Base-by-base conservation (phyloP, 2,329 filamentous ascomycete genomes). In the Fusarium musae region DNA sequence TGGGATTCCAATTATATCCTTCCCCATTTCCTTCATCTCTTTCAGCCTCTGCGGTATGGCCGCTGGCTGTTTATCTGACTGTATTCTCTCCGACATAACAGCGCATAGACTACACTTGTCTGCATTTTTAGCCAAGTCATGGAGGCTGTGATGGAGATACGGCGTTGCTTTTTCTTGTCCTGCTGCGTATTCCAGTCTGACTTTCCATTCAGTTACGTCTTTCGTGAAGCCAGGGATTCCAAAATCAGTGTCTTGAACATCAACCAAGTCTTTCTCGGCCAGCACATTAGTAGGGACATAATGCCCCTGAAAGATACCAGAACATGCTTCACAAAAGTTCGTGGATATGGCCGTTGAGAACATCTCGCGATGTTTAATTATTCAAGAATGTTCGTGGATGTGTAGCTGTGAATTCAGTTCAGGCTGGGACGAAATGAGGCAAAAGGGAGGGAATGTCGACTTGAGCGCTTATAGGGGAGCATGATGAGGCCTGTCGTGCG, bases 81-180 rank as follows among this genome's bases (percentile, higher is more conserved):
- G 46, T 30, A 68, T 30, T 19, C 46, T 42, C n/a, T 72, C 49
- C 50, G 58, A 74, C n/a, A 73, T 74, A 30, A 53, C 71, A 19
- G 66, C 66, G 28, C 70, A 74, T 36, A 74, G 57, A 16, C 63
- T 72, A n/a, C 71, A 73, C 7, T n/a, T 57, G 15, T 53, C 37
- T 17, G 49, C 47, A 26, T 63, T 68, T 23, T 59, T 43, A 30
- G 30, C 46, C 23, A 73, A 30, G 19, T 46, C 54, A 19, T 59
- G 32, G 15, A 68, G 30, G 17, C 32, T 67, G 26, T 74, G 54
- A 19, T 73, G 71, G 36, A 60, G 13, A 61, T 68, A 71, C 10
- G 57, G 58, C 13, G 19, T 43, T 17, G 32, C 26, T 12, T 23
- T 9, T 3, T 36, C 26, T 37, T 44, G n/a, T 2, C 19, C 42